phyloP scores from a whole-genome alignment of 768 basidiomycete species.

The Royoungia palumana region DNA sequence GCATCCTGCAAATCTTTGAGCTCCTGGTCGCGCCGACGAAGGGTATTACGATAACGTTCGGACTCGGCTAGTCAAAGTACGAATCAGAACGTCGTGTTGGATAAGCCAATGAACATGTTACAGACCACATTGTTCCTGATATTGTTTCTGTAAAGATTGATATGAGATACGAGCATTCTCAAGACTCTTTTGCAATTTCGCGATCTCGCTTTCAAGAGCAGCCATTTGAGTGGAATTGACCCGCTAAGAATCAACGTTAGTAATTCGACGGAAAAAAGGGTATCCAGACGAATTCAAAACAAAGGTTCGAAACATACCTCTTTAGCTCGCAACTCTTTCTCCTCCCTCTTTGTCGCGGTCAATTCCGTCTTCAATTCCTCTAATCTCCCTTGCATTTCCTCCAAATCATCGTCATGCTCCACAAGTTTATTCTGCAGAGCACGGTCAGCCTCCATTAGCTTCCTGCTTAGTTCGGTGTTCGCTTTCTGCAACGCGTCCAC shows the following conservation, averaged over 20 bases:
- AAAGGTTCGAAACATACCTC: conserved; percentile 50
- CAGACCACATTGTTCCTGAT: conserved; percentile 83
- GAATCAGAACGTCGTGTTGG: background rate
- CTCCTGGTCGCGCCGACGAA: conserved; percentile 72
- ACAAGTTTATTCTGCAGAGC: conserved; percentile 60
- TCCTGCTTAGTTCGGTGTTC: conserved; percentile 72
- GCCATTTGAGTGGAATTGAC: conserved; percentile 63
- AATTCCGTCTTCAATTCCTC: conserved; percentile 81
- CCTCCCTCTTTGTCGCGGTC: conserved; percentile 78
- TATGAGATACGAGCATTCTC: conserved; percentile 74
- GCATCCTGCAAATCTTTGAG: conserved; percentile 64
- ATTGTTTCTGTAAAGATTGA: conserved; percentile 78
- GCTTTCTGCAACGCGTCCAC: conserved; percentile 69
- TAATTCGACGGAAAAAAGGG: background rate
- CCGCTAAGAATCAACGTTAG: conserved; percentile 40
- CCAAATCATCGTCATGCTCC: conserved; percentile 81
- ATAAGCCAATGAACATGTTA: conserved; percentile 14
- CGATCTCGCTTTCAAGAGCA: conserved; percentile 74
- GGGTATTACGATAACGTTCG: conserved; percentile 70
- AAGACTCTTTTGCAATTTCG: conserved; percentile 67
- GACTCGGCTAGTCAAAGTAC: conserved; percentile 52
- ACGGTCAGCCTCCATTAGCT: conserved; percentile 71
- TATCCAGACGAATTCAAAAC: background rate
- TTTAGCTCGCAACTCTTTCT: conserved; percentile 86
- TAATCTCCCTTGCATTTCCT: conserved; percentile 70